phyloP scores from a whole-genome alignment of 2,329 filamentous ascomycete species.

The Teratosphaeria viscida region DNA sequence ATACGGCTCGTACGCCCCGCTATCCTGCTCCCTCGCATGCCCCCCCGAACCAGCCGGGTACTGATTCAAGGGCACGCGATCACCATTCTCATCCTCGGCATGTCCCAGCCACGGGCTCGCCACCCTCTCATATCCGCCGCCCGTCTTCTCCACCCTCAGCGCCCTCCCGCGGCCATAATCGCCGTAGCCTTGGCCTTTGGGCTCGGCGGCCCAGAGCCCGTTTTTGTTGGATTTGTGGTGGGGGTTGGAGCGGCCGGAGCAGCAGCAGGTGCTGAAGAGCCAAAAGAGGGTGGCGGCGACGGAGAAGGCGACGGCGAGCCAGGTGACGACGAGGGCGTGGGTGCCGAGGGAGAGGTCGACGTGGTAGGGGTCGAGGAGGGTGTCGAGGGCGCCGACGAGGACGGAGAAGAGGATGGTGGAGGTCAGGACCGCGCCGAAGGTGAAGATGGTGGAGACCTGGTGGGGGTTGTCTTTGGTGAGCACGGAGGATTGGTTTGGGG shows the following conservation, averaged over 20 bases:
- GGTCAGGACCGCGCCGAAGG: conserved; percentile 57
- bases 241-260: conserved; percentile 53
- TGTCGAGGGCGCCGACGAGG: conserved; percentile 58
- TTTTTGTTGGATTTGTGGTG: conserved; percentile 32
- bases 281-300: conserved; percentile 75
- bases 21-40: conserved; percentile 12
- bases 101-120: conserved; percentile 29
- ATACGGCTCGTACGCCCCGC: conserved; percentile 34
- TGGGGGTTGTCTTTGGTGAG: conserved; percentile 1
- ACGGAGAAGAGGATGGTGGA: conserved; percentile 64
- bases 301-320: conserved; percentile 71
- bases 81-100: conserved; percentile 9
- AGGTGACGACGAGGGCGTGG: conserved; percentile 60
- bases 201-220: conserved; percentile 24
- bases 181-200: conserved; percentile 18
- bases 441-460: conserved; percentile 45
- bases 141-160: conserved; percentile 48
- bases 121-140: conserved; percentile 51
- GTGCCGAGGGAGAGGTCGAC: conserved; percentile 57
- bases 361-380: conserved; percentile 58
- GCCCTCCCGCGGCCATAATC: conserved; percentile 19
- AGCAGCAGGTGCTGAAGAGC: conserved; percentile 87
- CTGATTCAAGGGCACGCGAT: conserved; percentile 20
- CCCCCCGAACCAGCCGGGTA: conserved; percentile 10
- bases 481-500: neutral